These are phyloP conservation scores for Barnettozyma sp. DNA, from an alignment of 805 yeast genomes.

Conservation along the genomic window DNA sequence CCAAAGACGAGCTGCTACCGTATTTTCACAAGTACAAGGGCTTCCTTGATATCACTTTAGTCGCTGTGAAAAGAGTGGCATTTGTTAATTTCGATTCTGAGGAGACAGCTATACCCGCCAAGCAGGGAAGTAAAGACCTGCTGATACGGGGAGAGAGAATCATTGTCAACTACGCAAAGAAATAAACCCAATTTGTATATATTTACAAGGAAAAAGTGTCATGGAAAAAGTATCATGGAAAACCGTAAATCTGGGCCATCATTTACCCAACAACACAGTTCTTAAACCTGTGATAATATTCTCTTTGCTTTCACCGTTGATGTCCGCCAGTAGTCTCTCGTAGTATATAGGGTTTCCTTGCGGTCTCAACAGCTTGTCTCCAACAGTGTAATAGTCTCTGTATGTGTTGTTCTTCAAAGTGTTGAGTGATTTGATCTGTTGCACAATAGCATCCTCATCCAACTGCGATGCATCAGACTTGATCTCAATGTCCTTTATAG, in stretches of 20 bases:
- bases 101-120: slow-evolving; percentile 39
- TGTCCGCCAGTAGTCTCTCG: slow-evolving; percentile 59
- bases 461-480: slow-evolving; percentile 38
- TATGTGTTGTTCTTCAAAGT: slow-evolving; percentile 55
- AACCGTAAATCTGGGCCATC: slow-evolving; percentile 12
- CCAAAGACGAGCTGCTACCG: slow-evolving; percentile 34
- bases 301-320: slow-evolving; percentile 67
- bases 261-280: slow-evolving; percentile 72
- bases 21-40: slow-evolving; percentile 51
- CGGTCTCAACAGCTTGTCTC: slow-evolving; percentile 66
- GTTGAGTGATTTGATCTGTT: slow-evolving; percentile 53
- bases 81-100: slow-evolving; percentile 71
- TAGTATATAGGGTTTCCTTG: slow-evolving; percentile 81
- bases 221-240: no score
- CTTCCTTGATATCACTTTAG: slow-evolving; percentile 58
- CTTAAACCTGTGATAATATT: slow-evolving; percentile 56
- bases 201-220: no score
- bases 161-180: slow-evolving; percentile 26
- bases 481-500: slow-evolving; percentile 34
- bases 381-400: slow-evolving; percentile 54
- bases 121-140: slow-evolving; percentile 23
- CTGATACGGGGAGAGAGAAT: slow-evolving; percentile 14
- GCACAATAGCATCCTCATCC: slow-evolving; percentile 40
- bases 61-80: slow-evolving; percentile 62
- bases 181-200: slow-evolving; percentile 12